Evolutionary conservation across 108 stramenopile genomes (phyloP).

Genomic region (Aurantiochytrium sp.): DNA sequence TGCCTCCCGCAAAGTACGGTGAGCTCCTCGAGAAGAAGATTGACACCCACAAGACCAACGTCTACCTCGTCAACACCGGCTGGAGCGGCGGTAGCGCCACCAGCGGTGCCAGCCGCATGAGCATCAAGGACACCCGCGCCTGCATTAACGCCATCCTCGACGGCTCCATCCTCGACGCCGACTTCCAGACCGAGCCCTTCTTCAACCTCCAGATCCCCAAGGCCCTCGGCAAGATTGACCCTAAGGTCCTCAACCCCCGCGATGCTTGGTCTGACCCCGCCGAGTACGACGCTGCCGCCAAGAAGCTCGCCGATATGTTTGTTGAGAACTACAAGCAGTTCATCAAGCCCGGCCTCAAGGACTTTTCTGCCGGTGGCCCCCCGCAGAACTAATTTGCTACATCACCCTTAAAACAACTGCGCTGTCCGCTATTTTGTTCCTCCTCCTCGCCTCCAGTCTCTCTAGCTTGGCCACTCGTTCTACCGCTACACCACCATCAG

Average conservation of each 20-base stretch:
- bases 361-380: constrained; percentile 77
- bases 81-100: constrained; percentile 89
- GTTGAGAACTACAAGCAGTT: constrained; percentile 86
- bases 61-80: constrained; percentile 91
- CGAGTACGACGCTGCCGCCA: constrained; percentile 72
- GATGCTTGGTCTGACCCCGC: constrained; percentile 75
- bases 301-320: constrained; percentile 83
- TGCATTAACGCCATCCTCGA: constrained; percentile 89
- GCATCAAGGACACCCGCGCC: constrained; percentile 84
- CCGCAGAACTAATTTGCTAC: not conserved
- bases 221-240: constrained; percentile 67
- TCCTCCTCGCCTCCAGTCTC: no score
- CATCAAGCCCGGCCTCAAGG: constrained; percentile 63
- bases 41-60: constrained; percentile 71
- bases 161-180: constrained; percentile 72
- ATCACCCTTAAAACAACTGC: no score
- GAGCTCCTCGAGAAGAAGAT: constrained; percentile 84
- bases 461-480: no score
- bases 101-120: constrained; percentile 88
- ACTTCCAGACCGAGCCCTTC: constrained; percentile 62
- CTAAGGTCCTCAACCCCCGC: constrained; percentile 68
- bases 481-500: no score
- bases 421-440: no score
- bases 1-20: constrained; percentile 86
- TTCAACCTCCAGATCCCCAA: constrained; percentile 87